Conservation (phyloP, 306 rosid species). For the Acacia acuminata region DNA sequence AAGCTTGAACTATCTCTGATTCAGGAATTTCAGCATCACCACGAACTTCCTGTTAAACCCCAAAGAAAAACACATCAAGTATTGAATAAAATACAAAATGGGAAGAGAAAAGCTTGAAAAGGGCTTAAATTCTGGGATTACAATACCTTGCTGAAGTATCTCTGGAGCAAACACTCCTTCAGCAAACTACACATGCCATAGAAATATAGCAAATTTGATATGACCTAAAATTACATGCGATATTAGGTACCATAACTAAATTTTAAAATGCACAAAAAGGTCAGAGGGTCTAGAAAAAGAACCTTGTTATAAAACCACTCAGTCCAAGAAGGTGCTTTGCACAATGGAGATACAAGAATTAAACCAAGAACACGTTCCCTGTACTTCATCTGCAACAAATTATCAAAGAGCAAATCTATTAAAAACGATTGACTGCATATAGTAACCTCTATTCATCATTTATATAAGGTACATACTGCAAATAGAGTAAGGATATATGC, state of each 20-base stretch:
- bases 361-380: constrained; percentile 91
- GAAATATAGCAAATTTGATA: constrained; percentile 75
- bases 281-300: constrained; percentile 19
- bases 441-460: neutral
- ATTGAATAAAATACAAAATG: neutral
- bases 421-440: neutral
- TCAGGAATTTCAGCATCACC: constrained; percentile 84
- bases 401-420: constrained; percentile 18
- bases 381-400: constrained; percentile 64
- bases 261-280: constrained; percentile 7
- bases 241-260: constrained; percentile 20
- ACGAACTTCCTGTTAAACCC: constrained; percentile 69
- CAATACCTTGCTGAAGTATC: constrained; percentile 91
- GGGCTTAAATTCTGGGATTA: constrained; percentile 8
- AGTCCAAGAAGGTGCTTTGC: constrained; percentile 89
- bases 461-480: constrained; percentile 63
- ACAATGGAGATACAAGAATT: constrained; percentile 89
- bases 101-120: neutral
- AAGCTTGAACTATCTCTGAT: constrained; percentile 91
- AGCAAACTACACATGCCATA: constrained; percentile 84
- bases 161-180: constrained; percentile 86
- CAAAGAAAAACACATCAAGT: constrained; percentile 1
- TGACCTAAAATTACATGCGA: constrained; percentile 54
- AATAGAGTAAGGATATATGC: constrained; percentile 83
- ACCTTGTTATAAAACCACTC: constrained; percentile 97